A percentile compares a stretch with the other conserved stretches of the same genome.
These are phyloP conservation scores for Apiospora hydei DNA, from an alignment of 2,329 filamentous ascomycete genomes.

Conservation along the genomic window DNA sequence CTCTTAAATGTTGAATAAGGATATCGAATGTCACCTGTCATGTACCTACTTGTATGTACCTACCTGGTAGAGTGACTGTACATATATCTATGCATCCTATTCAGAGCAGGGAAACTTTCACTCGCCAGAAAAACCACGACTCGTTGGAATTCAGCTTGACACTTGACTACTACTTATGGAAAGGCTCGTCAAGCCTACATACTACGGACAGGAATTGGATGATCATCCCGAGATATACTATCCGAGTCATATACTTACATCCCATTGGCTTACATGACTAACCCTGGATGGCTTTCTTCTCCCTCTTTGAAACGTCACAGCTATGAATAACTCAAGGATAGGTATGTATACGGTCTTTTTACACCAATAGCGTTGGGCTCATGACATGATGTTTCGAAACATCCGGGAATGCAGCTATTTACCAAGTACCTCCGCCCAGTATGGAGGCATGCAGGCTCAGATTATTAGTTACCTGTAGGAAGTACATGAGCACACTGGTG, in stretches of 20 bases:
- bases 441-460: neutral
- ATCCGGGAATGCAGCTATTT: neutral
- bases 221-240: neutral
- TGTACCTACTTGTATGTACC: too few relatives aligned
- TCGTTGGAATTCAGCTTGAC: neutral
- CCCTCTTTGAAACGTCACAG: neutral
- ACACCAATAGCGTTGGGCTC: neutral
- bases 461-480: neutral
- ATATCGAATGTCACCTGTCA: too few relatives aligned
- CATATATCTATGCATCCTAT: too few relatives aligned
- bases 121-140: neutral
- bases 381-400: neutral
- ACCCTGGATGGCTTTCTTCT: neutral
- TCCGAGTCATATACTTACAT: neutral
- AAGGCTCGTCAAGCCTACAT: slow-evolving; percentile 1
- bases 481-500: neutral
- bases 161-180: neutral
- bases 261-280: slow-evolving; percentile 12
- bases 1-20: too few relatives aligned
- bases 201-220: neutral
- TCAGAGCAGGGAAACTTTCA: neutral
- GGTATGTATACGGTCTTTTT: neutral
- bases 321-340: neutral
- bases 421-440: neutral
- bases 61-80: too few relatives aligned